Conservation (phyloP, 164 flowering plant species). For the Buxus sempervirens region DNA sequence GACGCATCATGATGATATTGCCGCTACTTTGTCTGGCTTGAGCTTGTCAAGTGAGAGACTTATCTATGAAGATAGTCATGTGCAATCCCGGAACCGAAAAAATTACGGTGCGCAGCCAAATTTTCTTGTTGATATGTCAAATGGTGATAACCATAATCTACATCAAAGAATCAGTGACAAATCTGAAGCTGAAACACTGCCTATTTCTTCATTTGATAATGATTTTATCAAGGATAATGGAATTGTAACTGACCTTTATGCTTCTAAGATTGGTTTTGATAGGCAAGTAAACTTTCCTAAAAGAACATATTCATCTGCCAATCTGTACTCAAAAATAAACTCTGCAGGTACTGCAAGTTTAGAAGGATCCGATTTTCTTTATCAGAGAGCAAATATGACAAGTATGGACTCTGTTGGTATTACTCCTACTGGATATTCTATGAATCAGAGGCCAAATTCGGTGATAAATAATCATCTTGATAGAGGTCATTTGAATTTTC, state of each 20-base stretch:
- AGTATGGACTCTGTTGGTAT: conserved; percentile 25
- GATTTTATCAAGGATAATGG: conserved; percentile 37
- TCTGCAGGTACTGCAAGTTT: conserved; percentile 31
- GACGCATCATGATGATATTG: conserved; percentile 41
- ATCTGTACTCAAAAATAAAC: conserved; percentile 33
- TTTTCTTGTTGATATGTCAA: conserved; percentile 31
- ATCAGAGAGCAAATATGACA: conserved; percentile 26
- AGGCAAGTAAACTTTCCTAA: conserved; percentile 39
- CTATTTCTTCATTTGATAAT: conserved; percentile 27
- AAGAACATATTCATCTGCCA: conserved; percentile 45
- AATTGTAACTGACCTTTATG: conserved; percentile 24
- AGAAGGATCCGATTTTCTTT: conserved; percentile 31
- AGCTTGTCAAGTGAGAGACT: conserved; percentile 37
- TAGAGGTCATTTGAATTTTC: conserved; percentile 38
- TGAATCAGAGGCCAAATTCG: conserved; percentile 32
- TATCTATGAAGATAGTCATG: conserved; percentile 28
- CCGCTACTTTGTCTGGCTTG: conserved; percentile 45
- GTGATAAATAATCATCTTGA: conserved; percentile 26
- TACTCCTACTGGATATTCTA: conserved; percentile 26
- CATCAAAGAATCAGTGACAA: conserved; percentile 38
- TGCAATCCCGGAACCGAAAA: conserved; percentile 35
- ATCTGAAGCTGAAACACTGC: conserved; percentile 29
- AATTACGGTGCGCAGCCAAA: conserved; percentile 28
- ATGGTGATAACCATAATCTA: conserved; percentile 33
- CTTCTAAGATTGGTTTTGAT: conserved; percentile 26